Evolutionary conservation across 139 green algal genomes (phyloP).

Genomic region (Auxenochlorella pyrenoidosa): DNA sequence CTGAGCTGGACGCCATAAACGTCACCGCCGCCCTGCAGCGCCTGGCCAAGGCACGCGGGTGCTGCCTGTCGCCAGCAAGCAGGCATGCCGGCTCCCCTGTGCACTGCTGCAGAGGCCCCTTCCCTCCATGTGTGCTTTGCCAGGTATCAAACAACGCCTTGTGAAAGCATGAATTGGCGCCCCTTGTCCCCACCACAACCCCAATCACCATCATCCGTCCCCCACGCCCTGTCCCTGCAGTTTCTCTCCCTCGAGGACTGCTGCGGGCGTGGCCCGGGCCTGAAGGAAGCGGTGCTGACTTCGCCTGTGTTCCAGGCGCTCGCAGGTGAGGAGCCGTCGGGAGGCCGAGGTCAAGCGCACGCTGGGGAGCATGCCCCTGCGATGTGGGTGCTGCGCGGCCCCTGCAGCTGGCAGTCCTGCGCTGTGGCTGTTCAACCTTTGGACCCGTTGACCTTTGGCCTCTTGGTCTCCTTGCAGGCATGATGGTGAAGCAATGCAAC

Average conservation of each 20-base stretch:
- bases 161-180: no score
- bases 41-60: slow-evolving; percentile 27
- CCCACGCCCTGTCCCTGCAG: neutral
- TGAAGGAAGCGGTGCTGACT: neutral
- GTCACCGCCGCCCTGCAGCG: slow-evolving; percentile 22
- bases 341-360: no score
- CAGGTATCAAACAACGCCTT: no score
- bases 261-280: neutral
- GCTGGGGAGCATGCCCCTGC: no score
- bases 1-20: slow-evolving; percentile 14
- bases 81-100: no score
- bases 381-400: no score
- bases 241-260: neutral
- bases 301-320: slow-evolving; percentile 12
- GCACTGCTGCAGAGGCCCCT: no score
- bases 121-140: no score
- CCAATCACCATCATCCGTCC: no score
- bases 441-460: neutral
- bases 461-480: neutral
- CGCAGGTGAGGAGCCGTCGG: neutral
- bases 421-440: neutral
- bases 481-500: slow-evolving; percentile 30
- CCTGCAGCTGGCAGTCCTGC: no score
- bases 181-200: no score
- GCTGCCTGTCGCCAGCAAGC: neutral